Percentiles rank a stretch among this genome's conserved stretches.
Conservation (phyloP, 1,139 yeast species). For the Hansenula lynferdii region DNA sequence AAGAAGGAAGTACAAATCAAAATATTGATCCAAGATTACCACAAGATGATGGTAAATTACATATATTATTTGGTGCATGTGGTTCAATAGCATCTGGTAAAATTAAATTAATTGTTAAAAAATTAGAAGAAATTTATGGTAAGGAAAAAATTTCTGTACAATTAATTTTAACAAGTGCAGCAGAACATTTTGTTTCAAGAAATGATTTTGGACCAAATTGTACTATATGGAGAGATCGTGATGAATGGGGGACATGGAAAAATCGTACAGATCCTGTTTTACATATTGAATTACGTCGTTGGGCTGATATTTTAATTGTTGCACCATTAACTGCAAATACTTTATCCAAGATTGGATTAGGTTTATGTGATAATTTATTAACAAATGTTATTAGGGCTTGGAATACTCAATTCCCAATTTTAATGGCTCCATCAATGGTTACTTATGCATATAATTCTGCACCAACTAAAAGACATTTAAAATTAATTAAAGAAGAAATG, state of each 20-base stretch:
- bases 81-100: slow-evolving; percentile 82
- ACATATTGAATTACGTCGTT: slow-evolving; percentile 87
- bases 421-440: slow-evolving; percentile 93
- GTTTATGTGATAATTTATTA: slow-evolving; percentile 82
- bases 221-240: slow-evolving; percentile 81
- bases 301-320: slow-evolving; percentile 90
- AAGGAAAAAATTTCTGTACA: slow-evolving; percentile 73
- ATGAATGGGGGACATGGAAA: slow-evolving; percentile 91
- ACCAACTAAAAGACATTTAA: slow-evolving; percentile 77
- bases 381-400: slow-evolving; percentile 90
- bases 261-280: slow-evolving; percentile 84
- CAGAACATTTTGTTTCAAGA: slow-evolving; percentile 70
- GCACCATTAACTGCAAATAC: slow-evolving; percentile 93
- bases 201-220: slow-evolving; percentile 59
- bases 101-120: slow-evolving; percentile 67
- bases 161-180: slow-evolving; percentile 73
- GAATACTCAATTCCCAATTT: slow-evolving; percentile 83
- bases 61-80: slow-evolving; percentile 83
- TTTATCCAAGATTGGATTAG: slow-evolving; percentile 81
- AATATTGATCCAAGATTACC: slow-evolving; percentile 79
- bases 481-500: slow-evolving; percentile 76
- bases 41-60: slow-evolving; percentile 87
- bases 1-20: slow-evolving; percentile 38
- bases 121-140: slow-evolving; percentile 76
- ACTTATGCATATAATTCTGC: slow-evolving; percentile 86